phyloP scores from a whole-genome alignment of 352 stramenopile species.

The Phytopythium delawarense region DNA sequence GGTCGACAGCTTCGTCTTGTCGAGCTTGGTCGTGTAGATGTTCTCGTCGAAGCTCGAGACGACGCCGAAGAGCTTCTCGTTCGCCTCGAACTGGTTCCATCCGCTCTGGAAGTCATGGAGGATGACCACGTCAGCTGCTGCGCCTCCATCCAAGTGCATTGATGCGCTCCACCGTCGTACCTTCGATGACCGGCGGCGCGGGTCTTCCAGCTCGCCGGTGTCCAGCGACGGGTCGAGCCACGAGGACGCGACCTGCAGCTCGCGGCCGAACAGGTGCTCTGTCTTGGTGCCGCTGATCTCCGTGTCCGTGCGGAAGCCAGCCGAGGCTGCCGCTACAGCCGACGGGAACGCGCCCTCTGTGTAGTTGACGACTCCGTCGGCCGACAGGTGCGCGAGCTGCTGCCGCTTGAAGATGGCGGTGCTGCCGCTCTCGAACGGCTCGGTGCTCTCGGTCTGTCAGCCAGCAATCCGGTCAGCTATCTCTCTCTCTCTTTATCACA shows the following conservation, averaged over 20 bases:
- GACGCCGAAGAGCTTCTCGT: conserved; percentile 96
- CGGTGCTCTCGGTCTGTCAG: conserved; percentile 20
- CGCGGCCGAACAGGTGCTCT: conserved; percentile 64
- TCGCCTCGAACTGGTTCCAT: conserved; percentile 98
- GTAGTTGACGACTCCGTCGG: conserved; percentile 62
- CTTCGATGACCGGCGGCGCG: conserved; percentile 35
- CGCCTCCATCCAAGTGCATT: too few species aligned
- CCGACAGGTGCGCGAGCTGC: conserved; percentile 60
- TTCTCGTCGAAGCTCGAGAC: conserved; percentile 96
- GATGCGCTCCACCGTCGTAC: conserved; percentile 7
- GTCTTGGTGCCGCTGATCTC: conserved; percentile 84
- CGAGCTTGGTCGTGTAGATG: conserved; percentile 97
- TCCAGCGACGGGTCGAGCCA: conserved; percentile 83
- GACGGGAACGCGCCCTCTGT: conserved; percentile 34
- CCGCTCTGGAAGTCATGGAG: conserved; percentile 19
- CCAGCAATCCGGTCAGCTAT: neutral
- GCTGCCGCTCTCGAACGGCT: conserved; percentile 65
- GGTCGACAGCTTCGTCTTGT: conserved; percentile 90
- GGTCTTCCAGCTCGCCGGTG: conserved; percentile 65
- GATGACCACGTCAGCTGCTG: neutral
- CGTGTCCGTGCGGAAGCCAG: conserved; percentile 81
- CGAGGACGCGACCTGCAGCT: conserved; percentile 64
- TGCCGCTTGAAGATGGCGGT: conserved; percentile 71
- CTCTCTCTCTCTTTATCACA: neutral
- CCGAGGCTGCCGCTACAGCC: conserved; percentile 11